Conservation (phyloP, 192 early-diverging fungal genomes). For the Backusella macrospora region DNA sequence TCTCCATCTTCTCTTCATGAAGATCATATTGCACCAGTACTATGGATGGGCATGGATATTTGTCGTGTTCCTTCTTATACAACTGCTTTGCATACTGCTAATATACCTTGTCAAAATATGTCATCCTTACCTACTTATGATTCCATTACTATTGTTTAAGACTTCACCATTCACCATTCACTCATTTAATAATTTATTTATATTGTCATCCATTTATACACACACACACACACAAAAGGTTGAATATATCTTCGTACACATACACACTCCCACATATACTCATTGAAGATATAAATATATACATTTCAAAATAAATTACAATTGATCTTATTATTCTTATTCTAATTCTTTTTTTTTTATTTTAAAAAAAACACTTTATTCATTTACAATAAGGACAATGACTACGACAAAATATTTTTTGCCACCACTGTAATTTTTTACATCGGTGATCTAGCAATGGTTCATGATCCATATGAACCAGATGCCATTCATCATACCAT, state of each 20-base stretch:
- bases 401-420: neutral
- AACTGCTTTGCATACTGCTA: constrained; percentile 24
- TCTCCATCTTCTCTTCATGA: neutral
- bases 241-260: neutral
- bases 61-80: constrained; percentile 37
- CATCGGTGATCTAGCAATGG: neutral
- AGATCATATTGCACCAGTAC: neutral
- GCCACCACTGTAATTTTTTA: constrained; percentile 5
- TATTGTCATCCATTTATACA: neutral
- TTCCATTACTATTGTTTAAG: constrained; percentile 5
- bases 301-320: neutral
- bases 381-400: neutral
- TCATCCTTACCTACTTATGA: constrained; percentile 33
- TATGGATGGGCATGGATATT: constrained; percentile 28
- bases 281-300: neutral
- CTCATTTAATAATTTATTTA: neutral
- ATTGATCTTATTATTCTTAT: neutral
- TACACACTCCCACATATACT: neutral
- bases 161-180: too few relatives aligned
- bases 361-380: neutral
- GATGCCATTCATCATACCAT: constrained; percentile 40
- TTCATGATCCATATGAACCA: neutral
- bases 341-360: neutral
- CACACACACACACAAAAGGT: neutral
- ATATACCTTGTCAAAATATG: constrained; percentile 12